These are phyloP conservation scores for Cytospora chrysosperma DNA, from an alignment of 2,329 filamentous ascomycete species.

Conservation along the genomic window DNA sequence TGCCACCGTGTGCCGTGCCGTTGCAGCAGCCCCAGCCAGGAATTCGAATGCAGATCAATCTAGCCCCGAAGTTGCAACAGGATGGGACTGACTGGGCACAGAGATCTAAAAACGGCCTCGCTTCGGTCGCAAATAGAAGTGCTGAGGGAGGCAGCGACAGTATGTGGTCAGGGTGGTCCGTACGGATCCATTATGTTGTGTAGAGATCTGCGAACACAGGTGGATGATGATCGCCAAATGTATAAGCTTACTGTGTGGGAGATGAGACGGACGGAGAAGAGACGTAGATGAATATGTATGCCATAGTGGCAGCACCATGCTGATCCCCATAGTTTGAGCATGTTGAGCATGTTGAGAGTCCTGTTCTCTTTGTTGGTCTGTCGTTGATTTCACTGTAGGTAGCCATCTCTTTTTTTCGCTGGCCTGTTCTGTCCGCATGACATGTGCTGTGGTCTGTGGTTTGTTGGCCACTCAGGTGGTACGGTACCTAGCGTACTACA, in stretches of 20 bases:
- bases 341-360: too few relatives aligned
- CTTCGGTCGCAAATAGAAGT: conserved; percentile 8
- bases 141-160: conserved; percentile 2
- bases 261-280: background rate
- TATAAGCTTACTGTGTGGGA: background rate
- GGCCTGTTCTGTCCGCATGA: too few relatives aligned
- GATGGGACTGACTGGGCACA: conserved; percentile 11
- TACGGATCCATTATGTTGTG: too few relatives aligned
- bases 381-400: too few relatives aligned
- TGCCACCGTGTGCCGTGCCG: conserved; percentile 2
- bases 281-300: too few relatives aligned
- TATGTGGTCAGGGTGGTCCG: background rate
- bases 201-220: background rate
- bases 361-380: too few relatives aligned
- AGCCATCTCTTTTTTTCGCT: too few relatives aligned
- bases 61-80: background rate
- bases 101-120: conserved; percentile 10
- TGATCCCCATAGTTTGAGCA: too few relatives aligned
- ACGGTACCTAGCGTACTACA: too few relatives aligned
- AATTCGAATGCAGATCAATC: conserved; percentile 7
- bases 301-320: too few relatives aligned
- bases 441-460: too few relatives aligned
- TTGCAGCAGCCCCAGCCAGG: background rate
- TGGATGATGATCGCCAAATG: background rate
- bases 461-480: too few relatives aligned